Conservation (phyloP, 768 basidiomycete species). For the Pholiota microspora region DNA sequence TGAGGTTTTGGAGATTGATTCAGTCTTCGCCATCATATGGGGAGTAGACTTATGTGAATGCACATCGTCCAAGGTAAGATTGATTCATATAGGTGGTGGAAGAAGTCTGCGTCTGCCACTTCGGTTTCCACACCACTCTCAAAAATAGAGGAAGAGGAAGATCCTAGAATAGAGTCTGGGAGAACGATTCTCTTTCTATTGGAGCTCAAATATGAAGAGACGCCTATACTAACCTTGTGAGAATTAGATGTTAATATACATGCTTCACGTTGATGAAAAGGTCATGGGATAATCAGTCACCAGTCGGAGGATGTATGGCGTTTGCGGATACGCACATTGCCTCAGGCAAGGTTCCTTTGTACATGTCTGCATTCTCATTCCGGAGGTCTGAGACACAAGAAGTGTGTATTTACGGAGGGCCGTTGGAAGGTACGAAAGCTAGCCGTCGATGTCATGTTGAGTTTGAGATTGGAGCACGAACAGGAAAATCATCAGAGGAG, state of each 20-base stretch:
- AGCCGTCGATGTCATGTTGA: too few species aligned
- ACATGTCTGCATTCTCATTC: too few species aligned
- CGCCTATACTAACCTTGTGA: neutral
- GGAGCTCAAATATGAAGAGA: too few species aligned
- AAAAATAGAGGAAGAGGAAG: neutral
- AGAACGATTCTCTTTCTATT: neutral
- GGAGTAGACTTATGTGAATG: neutral
- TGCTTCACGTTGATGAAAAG: neutral
- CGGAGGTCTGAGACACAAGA: too few species aligned
- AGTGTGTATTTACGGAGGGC: too few species aligned
- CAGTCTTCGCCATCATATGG: constrained; percentile 1
- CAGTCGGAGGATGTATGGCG: neutral
- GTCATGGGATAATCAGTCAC: neutral
- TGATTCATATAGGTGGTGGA: neutral
- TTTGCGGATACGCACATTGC: neutral
- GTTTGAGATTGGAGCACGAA: neutral
- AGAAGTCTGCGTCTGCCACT: neutral
- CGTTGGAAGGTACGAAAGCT: too few species aligned
- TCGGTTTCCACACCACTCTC: neutral
- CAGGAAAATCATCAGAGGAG: too few species aligned
- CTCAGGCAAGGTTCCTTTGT: neutral
- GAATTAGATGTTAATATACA: neutral
- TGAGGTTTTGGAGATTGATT: constrained; percentile 1
- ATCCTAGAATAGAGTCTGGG: neutral
- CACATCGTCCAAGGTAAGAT: neutral